Base-by-base conservation (phyloP, 2,329 filamentous ascomycete species). In the Nothophaeocryptopus gaeumannii region DNA sequence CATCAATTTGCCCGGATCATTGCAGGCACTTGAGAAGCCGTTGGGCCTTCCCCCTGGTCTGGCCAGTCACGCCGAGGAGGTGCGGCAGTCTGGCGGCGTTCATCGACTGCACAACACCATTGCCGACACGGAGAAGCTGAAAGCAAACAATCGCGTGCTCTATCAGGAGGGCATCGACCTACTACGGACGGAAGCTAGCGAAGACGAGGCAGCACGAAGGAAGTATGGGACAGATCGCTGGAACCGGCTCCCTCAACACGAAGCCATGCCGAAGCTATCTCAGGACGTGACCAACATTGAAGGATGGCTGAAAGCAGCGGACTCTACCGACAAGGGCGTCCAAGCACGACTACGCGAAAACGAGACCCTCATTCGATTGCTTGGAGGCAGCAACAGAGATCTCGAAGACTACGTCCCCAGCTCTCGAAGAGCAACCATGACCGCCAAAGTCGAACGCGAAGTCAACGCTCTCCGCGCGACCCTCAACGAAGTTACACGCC, bases 21-120 rank as follows among this genome's bases (percentile, higher is more conserved):
- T 99, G 3, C 93, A 99, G 67, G 93, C 93, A 0, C 77, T 97
- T 1, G 93, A 99, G 67, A 97, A 96, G 66, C 93, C 93, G 0
- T 77, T 99, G 0, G 93, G 93, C 0, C 71, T 99, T 3, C 93
- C 93, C 0, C 88, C 89, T 0, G 88, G 83, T 12, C 72, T 99
- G 2, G 81, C 90, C 2, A 88, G 93, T 15, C 93, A 96, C 61
- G 92, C 92, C 0, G 92, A 97, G 66, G 93, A 97, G 65, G 86
- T 99, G 41, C 81, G 91, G 14, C 92, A 97, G 66, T 88, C 91
- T 48, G 90, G 96, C 63, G 92, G 89, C 0, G 75, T 96, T 30
- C 83, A 86, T 48, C 78, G 88, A 26, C 73, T 97, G 0, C 82
- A 88, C 45, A 81, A 84, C 45, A 89, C 88, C 5, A 88, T 97